Percentiles rank a stretch among this genome's conserved stretches.
Evolutionary conservation across 2,329 filamentous ascomycete species (phyloP).

Genomic region (Fusarium decemcellulare): DNA sequence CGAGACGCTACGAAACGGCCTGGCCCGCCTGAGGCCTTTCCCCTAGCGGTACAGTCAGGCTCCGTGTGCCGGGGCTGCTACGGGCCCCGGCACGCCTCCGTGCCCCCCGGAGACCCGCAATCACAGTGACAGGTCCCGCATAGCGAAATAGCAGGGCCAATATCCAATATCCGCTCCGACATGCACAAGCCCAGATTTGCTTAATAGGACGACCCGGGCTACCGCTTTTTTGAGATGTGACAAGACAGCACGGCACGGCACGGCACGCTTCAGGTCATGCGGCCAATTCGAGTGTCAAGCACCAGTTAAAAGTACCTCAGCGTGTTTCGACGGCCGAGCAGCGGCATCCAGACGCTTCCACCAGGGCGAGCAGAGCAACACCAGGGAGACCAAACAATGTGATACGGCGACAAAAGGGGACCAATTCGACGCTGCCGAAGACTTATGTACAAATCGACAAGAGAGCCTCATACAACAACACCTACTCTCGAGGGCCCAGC

Average conservation of each 20-base stretch:
- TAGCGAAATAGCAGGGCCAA: neutral
- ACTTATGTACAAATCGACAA: conserved; percentile 9
- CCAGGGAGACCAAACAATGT: conserved; percentile 13
- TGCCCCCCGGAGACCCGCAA: conserved; percentile 33
- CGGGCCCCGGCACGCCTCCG: conserved; percentile 29
- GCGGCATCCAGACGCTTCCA: conserved; percentile 14
- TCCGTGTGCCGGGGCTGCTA: conserved; percentile 2
- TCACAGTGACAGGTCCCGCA: conserved; percentile 13
- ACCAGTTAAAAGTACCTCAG: conserved; percentile 18
- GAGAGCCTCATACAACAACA: conserved; percentile 8
- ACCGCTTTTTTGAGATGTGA: conserved; percentile 30
- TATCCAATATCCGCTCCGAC: conserved; percentile 27
- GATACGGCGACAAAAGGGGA: conserved; percentile 2
- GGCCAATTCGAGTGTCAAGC: conserved; percentile 18
- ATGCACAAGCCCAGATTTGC: conserved; percentile 23
- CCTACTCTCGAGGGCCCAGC: conserved; percentile 17
- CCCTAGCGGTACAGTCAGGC: conserved; percentile 20
- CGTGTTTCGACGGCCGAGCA: conserved; percentile 10
- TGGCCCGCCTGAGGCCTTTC: conserved; percentile 26
- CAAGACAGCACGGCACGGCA: neutral
- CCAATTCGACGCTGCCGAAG: conserved; percentile 3
- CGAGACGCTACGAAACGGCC: conserved; percentile 32
- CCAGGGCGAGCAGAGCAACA: conserved; percentile 10
- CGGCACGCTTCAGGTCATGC: conserved; percentile 19
- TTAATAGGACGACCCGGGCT: conserved; percentile 23